Evolutionary conservation across 2,329 filamentous ascomycete genomes (phyloP).

Genomic region (Pseudogymnoascus sp.): DNA sequence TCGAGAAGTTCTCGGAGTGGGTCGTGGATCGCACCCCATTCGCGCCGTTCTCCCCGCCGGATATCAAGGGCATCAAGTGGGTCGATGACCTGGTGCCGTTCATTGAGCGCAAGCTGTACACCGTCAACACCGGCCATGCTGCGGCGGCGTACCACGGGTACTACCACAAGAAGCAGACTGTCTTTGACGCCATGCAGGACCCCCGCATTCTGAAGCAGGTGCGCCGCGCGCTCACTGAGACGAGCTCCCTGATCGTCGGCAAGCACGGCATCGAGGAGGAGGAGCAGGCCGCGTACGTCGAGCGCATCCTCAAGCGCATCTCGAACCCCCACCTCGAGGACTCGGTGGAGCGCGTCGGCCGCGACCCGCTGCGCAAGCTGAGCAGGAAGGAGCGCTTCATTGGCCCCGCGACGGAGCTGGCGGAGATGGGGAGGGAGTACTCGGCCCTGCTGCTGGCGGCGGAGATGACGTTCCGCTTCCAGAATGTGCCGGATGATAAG

Average conservation of each 20-base stretch:
- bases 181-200: conserved; percentile 83
- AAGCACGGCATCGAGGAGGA: conserved; percentile 73
- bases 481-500: conserved; percentile 84
- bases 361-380: conserved; percentile 88
- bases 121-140: conserved; percentile 96
- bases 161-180: conserved; percentile 74
- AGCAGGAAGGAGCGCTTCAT: conserved; percentile 94
- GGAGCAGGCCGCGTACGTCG: conserved; percentile 78
- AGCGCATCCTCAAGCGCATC: conserved; percentile 87
- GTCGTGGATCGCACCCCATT: conserved; percentile 87
- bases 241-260: conserved; percentile 71
- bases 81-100: conserved; percentile 86
- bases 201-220: conserved; percentile 73
- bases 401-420: conserved; percentile 80
- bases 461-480: conserved; percentile 91
- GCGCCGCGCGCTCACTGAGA: conserved; percentile 72
- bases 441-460: conserved; percentile 70
- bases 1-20: conserved; percentile 99
- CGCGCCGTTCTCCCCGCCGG: conserved; percentile 57
- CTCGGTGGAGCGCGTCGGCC: conserved; percentile 87
- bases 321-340: conserved; percentile 91
- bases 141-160: conserved; percentile 94
- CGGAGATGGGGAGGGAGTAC: conserved; percentile 67
- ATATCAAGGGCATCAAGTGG: conserved; percentile 85
- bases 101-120: conserved; percentile 99